Percentiles rank a stretch among this genome's conserved stretches.
Evolutionary conservation across 2,329 filamentous ascomycete species (phyloP).

Genomic region (Aaosphaeria arxii): DNA sequence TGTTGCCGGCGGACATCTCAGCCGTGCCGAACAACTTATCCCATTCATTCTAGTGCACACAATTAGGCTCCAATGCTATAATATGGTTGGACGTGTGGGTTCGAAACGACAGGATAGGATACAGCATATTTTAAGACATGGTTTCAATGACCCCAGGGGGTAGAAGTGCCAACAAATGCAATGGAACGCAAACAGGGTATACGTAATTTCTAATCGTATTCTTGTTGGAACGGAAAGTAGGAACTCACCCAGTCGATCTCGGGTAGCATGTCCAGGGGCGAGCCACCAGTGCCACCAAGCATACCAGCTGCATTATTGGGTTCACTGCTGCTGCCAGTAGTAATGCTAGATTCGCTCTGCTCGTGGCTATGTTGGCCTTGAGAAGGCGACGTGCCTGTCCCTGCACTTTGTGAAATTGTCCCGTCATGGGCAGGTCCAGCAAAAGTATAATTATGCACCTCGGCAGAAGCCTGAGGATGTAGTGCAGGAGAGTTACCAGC

Average conservation of each 20-base stretch:
- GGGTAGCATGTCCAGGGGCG: constrained; percentile 30
- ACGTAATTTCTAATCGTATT: neutral
- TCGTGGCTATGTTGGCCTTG: neutral
- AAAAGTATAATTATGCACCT: neutral
- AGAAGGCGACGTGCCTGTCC: neutral
- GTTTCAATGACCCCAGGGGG: neutral
- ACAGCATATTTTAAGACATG: neutral
- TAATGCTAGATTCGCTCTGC: neutral
- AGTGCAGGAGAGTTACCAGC: neutral
- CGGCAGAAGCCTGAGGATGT: neutral
- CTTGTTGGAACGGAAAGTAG: neutral
- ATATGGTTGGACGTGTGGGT: no score
- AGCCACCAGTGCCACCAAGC: constrained; percentile 6
- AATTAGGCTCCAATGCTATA: no score
- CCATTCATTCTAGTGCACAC: constrained; percentile 41
- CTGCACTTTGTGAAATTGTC: neutral
- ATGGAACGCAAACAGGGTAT: neutral
- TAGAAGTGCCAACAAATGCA: no score
- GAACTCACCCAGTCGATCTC: constrained; percentile 65
- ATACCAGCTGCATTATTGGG: neutral
- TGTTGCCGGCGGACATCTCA: constrained; percentile 19
- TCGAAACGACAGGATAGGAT: no score
- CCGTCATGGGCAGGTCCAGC: neutral
- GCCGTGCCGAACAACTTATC: constrained; percentile 44
- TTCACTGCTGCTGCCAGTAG: neutral